phyloP scores from a whole-genome alignment of 164 flowering plant genomes.

The Vitis rupestris region DNA sequence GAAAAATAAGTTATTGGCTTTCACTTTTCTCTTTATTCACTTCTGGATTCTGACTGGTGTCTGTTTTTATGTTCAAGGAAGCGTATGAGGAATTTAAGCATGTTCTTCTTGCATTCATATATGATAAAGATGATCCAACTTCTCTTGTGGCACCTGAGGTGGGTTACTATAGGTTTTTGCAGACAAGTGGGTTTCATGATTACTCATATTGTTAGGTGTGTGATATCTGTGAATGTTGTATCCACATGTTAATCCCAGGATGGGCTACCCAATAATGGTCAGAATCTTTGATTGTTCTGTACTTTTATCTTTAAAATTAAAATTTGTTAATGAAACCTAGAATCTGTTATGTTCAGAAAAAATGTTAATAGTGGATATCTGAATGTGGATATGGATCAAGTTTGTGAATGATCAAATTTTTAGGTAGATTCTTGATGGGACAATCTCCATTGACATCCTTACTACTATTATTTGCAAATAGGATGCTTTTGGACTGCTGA shows the following conservation, averaged over 20 bases:
- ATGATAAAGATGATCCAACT: constrained; percentile 77
- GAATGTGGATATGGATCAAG: no score
- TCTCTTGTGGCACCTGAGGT: constrained; percentile 97
- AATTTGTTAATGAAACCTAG: no score
- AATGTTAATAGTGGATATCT: no score
- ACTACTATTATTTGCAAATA: no score
- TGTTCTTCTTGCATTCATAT: constrained; percentile 89
- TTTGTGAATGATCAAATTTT: no score
- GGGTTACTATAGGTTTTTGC: constrained; percentile 1
- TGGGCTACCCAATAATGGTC: not conserved
- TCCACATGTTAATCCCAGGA: not conserved
- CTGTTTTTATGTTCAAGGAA: constrained; percentile 66
- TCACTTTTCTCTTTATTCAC: not conserved
- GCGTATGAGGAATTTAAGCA: constrained; percentile 99
- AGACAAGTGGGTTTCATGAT: not conserved
- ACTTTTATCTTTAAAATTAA: no score
- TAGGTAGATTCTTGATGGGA: no score
- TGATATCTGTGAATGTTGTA: constrained; percentile 1
- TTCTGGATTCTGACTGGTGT: constrained; percentile 15
- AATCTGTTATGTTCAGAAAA: no score
- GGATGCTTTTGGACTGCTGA: no score
- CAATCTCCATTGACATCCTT: no score
- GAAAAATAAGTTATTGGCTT: not conserved
- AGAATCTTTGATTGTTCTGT: no score
- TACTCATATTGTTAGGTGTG: not conserved